A percentile compares a stretch with the other conserved stretches of the same genome.
Evolutionary conservation across 768 basidiomycete species (phyloP).

Genomic region (Calocera viscosa): DNA sequence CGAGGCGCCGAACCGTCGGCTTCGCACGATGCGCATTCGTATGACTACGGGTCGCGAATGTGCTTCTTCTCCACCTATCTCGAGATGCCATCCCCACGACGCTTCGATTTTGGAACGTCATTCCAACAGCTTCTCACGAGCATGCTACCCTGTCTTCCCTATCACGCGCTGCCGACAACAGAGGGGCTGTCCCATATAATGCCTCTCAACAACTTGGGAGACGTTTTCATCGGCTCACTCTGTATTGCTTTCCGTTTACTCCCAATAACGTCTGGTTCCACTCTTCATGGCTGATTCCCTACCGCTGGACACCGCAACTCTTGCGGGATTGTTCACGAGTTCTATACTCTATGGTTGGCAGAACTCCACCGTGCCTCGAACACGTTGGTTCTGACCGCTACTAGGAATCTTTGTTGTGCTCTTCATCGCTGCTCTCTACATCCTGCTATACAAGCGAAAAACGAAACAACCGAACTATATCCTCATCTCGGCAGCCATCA

Average conservation of each 20-base stretch:
- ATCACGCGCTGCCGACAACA: not conserved
- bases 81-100: not conserved
- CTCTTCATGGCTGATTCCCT: not conserved
- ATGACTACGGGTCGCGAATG: not conserved
- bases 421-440: constrained; percentile 25
- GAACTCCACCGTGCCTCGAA: not conserved
- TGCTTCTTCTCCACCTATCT: not conserved
- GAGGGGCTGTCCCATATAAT: not conserved
- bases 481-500: constrained; percentile 26
- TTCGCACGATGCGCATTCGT: not conserved
- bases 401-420: constrained; percentile 26
- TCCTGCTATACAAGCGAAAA: constrained; percentile 24
- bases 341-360: constrained; percentile 24
- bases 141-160: not conserved
- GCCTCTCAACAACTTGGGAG: not conserved
- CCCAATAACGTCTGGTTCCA: not conserved
- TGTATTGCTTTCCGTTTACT: not conserved
- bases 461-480: constrained; percentile 23
- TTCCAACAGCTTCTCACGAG: not conserved
- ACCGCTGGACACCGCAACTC: not conserved
- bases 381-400: not conserved
- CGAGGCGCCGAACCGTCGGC: not conserved
- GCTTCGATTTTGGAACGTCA: not conserved
- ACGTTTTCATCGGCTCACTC: not conserved
- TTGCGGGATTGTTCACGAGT: constrained; percentile 24